Percentiles rank a stretch among this genome's conserved stretches.
Evolutionary conservation across 176 grass and related monocot species (phyloP).

Genomic region (Eremochloa ophiuroides): DNA sequence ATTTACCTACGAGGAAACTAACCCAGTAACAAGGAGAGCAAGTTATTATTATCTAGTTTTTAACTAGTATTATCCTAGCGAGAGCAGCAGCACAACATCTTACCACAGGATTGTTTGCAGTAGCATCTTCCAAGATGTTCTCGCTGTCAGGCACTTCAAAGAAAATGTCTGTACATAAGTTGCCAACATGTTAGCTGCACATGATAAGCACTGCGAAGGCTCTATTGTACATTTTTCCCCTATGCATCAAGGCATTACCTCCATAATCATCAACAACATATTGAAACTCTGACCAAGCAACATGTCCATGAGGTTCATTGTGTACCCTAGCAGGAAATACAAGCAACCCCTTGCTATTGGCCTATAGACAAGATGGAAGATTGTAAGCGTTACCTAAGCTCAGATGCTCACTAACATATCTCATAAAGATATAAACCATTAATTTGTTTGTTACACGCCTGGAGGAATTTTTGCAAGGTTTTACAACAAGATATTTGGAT

Average conservation of each 20-base stretch:
- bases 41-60: background rate
- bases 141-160: constrained; percentile 80
- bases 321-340: constrained; percentile 91
- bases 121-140: constrained; percentile 75
- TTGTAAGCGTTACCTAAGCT: background rate
- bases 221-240: background rate
- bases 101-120: constrained; percentile 74
- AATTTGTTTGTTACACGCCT: background rate
- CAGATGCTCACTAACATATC: background rate
- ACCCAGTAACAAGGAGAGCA: background rate
- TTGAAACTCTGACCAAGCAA: constrained; percentile 77
- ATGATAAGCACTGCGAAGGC: background rate
- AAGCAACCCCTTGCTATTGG: constrained; percentile 82
- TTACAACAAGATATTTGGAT: constrained; percentile 1
- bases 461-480: constrained; percentile 2
- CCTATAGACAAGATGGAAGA: constrained; percentile 49
- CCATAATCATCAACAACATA: constrained; percentile 91
- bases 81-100: constrained; percentile 3
- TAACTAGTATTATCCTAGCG: background rate
- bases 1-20: background rate
- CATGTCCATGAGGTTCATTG: constrained; percentile 77
- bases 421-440: background rate
- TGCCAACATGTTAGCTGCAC: constrained; percentile 4
- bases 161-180: constrained; percentile 68
- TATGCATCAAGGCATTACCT: constrained; percentile 49